These are phyloP conservation scores for Daldinia concentrica DNA, from an alignment of 495 filamentous ascomycete species.

Conservation along the genomic window DNA sequence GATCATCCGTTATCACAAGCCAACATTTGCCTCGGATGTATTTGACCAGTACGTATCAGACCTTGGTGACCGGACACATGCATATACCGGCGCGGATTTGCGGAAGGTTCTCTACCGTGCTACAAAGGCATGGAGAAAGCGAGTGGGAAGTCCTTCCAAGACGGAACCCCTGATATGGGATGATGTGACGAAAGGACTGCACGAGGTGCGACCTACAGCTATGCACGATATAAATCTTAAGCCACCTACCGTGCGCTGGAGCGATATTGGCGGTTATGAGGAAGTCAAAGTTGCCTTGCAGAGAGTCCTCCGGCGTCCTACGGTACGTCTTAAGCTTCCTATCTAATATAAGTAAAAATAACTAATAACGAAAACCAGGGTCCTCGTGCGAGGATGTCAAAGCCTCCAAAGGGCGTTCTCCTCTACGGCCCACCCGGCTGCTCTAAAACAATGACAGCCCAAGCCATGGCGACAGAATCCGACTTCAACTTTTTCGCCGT, in stretches of 20 bases:
- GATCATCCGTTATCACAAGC: conserved; percentile 69
- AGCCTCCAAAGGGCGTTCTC: conserved; percentile 82
- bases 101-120: conserved; percentile 54
- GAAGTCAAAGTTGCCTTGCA: conserved; percentile 72
- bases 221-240: conserved; percentile 93
- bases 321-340: conserved; percentile 22
- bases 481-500: conserved; percentile 95
- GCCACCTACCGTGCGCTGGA: conserved; percentile 85
- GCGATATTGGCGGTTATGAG: conserved; percentile 89
- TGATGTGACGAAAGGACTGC: conserved; percentile 57
- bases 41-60: conserved; percentile 53
- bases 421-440: conserved; percentile 96
- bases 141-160: conserved; percentile 30
- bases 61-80: conserved; percentile 63
- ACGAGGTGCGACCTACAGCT: conserved; percentile 73
- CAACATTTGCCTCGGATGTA: conserved; percentile 47
- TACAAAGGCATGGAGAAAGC: conserved; percentile 44
- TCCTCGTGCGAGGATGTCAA: conserved; percentile 38
- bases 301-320: conserved; percentile 38
- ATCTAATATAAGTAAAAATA: not conserved
- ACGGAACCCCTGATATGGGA: conserved; percentile 44
- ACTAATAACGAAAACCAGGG: conserved; percentile 22
- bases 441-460: conserved; percentile 93
- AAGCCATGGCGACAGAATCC: conserved; percentile 90
- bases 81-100: conserved; percentile 62